These are phyloP conservation scores for Penicillium longicatenatum DNA, from an alignment of 495 filamentous ascomycete species.

Conservation along the genomic window DNA sequence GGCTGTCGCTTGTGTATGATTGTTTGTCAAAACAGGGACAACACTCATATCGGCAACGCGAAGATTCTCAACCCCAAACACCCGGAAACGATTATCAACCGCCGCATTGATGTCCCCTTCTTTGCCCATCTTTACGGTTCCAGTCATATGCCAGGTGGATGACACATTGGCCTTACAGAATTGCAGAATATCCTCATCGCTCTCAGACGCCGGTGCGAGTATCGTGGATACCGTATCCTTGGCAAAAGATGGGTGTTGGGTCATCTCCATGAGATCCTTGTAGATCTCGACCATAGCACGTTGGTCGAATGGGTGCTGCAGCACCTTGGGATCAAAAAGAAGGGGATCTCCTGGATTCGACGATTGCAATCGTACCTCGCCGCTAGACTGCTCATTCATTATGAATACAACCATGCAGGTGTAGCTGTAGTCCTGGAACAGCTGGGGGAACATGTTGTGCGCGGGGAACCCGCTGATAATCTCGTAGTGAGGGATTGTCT, in stretches of 20 bases:
- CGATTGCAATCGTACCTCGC: slow-evolving; percentile 56
- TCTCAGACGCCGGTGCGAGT: slow-evolving; percentile 46
- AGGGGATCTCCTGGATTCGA: slow-evolving; percentile 56
- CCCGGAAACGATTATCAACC: slow-evolving; percentile 57
- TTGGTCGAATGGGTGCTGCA: slow-evolving; percentile 58
- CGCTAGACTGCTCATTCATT: slow-evolving; percentile 46
- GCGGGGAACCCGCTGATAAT: slow-evolving; percentile 38
- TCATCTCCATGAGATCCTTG: slow-evolving; percentile 46
- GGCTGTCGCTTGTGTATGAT: slow-evolving; percentile 42
- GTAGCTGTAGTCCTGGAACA: slow-evolving; percentile 36
- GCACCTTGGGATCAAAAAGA: slow-evolving; percentile 57
- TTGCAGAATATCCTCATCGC: slow-evolving; percentile 58
- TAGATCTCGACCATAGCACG: slow-evolving; percentile 56
- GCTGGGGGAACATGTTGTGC: slow-evolving; percentile 28
- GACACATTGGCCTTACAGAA: slow-evolving; percentile 40
- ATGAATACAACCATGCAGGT: slow-evolving; percentile 30
- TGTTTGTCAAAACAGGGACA: slow-evolving; percentile 56
- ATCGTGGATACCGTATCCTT: slow-evolving; percentile 47
- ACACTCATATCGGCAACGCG: slow-evolving; percentile 68
- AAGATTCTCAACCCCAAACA: slow-evolving; percentile 57
- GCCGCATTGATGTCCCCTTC: slow-evolving; percentile 46
- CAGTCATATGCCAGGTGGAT: slow-evolving; percentile 57
- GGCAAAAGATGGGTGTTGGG: slow-evolving; percentile 44
- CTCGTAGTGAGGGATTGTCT: slow-evolving; percentile 53
- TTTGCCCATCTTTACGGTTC: slow-evolving; percentile 64